phyloP scores from a whole-genome alignment of 164 flowering plant species.

The Dillenia turbinata region DNA sequence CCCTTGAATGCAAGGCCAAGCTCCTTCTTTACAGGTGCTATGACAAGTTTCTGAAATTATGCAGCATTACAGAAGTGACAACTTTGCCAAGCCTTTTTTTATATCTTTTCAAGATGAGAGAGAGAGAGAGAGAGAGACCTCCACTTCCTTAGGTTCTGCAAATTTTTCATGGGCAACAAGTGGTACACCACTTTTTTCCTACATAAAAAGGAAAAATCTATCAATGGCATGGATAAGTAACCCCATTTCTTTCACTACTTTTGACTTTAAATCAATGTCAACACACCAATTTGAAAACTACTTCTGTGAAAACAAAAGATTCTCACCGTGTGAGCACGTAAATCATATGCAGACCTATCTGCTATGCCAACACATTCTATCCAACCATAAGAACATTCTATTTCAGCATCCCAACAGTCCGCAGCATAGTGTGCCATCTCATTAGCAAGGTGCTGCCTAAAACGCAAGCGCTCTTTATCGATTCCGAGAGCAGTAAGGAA shows the following conservation, averaged over 20 bases:
- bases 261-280: too few relatives aligned
- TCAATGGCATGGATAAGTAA: too few relatives aligned
- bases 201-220: conserved; percentile 5
- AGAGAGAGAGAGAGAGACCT: conserved; percentile 39
- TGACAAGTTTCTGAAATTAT: conserved; percentile 65
- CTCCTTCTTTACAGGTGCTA: conserved; percentile 80
- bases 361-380: conserved; percentile 99
- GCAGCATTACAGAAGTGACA: neutral
- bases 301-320: neutral
- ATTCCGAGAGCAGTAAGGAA: conserved; percentile 86
- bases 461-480: conserved; percentile 75
- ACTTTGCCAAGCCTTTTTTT: too few relatives aligned
- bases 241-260: too few relatives aligned
- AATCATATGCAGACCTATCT: conserved; percentile 94
- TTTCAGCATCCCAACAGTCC: conserved; percentile 99
- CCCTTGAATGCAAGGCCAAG: conserved; percentile 92
- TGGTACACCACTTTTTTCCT: conserved; percentile 86
- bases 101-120: neutral
- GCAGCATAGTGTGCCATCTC: conserved; percentile 99
- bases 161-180: conserved; percentile 73
- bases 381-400: conserved; percentile 97
- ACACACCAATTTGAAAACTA: too few relatives aligned
- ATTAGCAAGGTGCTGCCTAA: conserved; percentile 92
- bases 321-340: conserved; percentile 81
- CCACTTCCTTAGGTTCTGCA: conserved; percentile 74